Evolutionary conservation across 2,329 filamentous ascomycete genomes (phyloP).

Genomic region (Colletotrichum destructivum): DNA sequence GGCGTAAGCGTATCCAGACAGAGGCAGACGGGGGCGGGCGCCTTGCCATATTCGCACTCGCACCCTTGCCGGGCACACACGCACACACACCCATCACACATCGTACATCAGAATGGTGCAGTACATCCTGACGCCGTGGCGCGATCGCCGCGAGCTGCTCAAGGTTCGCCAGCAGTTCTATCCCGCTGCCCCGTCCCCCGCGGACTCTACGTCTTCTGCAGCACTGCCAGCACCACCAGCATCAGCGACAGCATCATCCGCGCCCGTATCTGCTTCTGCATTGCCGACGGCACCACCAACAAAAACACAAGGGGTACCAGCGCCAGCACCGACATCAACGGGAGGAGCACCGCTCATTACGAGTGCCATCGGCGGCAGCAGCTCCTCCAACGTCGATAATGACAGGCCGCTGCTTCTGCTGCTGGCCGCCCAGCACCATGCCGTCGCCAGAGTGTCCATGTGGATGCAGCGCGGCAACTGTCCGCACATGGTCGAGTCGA

Average conservation of each 20-base stretch:
- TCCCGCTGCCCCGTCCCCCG: conserved; percentile 48
- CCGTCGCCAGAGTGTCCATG: conserved; percentile 73
- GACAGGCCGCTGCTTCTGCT: background rate
- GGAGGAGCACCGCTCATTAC: conserved; percentile 15
- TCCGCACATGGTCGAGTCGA: conserved; percentile 85
- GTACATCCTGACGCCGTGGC: conserved; percentile 83
- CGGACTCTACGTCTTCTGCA: conserved; percentile 21
- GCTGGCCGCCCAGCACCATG: conserved; percentile 57
- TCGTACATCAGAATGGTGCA: conserved; percentile 68
- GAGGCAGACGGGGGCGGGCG: background rate
- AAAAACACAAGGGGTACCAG: conserved; percentile 7
- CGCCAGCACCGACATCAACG: conserved; percentile 29
- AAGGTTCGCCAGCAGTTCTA: conserved; percentile 77
- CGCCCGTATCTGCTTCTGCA: conserved; percentile 20
- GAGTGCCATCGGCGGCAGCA: conserved; percentile 24
- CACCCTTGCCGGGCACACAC: background rate
- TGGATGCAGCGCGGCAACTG: conserved; percentile 83
- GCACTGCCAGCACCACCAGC: conserved; percentile 24
- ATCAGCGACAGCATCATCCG: conserved; percentile 36
- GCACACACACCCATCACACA: background rate
- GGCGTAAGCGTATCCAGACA: background rate
- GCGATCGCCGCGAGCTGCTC: conserved; percentile 75
- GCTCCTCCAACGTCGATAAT: conserved; percentile 23
- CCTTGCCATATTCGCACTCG: background rate
- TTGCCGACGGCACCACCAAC: conserved; percentile 10